These are phyloP conservation scores for Ceratocystis alfenasii DNA, from an alignment of 2,329 filamentous ascomycete genomes.

Conservation along the genomic window DNA sequence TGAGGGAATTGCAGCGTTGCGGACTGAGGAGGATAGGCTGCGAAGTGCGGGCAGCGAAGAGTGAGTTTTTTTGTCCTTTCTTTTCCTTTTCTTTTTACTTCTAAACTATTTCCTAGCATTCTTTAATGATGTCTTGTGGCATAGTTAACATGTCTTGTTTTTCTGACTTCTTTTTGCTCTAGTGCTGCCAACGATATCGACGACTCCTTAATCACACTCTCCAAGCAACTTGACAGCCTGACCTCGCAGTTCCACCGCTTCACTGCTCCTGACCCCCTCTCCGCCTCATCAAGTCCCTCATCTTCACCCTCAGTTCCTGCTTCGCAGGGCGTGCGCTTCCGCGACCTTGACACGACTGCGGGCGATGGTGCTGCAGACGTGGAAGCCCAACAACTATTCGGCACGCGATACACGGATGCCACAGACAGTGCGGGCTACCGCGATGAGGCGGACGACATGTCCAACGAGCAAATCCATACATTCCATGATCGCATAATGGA, in stretches of 20 bases:
- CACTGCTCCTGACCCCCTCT: conserved; percentile 40
- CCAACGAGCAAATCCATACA: conserved; percentile 74
- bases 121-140: no score
- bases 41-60: conserved; percentile 51
- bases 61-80: conserved; percentile 33
- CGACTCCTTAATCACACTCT: conserved; percentile 56
- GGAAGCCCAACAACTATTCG: conserved; percentile 36
- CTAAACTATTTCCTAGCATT: background rate
- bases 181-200: conserved; percentile 40
- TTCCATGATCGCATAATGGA: conserved; percentile 70
- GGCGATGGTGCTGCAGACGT: conserved; percentile 28
- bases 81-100: background rate
- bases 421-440: conserved; percentile 42
- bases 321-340: conserved; percentile 62
- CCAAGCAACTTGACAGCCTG: conserved; percentile 63
- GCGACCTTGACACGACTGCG: conserved; percentile 42
- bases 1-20: conserved; percentile 61
- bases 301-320: conserved; percentile 41
- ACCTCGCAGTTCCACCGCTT: conserved; percentile 68
- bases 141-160: background rate
- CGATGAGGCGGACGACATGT: conserved; percentile 48
- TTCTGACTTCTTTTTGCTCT: background rate
- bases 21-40: conserved; percentile 51
- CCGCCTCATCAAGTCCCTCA: conserved; percentile 37
- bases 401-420: conserved; percentile 56